Conservation (phyloP, 164 flowering plant genomes). For the Chimonanthus salicifolius region DNA sequence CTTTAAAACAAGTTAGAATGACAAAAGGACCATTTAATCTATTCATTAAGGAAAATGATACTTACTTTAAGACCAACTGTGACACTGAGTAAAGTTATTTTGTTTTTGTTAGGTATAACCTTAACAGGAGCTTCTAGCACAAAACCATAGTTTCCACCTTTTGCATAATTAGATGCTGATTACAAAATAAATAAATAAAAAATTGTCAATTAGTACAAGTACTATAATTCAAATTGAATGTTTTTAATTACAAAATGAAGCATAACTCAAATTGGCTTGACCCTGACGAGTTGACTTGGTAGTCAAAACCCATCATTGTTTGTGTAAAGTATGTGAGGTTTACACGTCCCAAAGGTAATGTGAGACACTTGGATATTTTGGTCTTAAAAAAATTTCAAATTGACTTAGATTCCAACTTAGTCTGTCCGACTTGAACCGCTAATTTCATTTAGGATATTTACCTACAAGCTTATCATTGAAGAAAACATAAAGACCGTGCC, state of each 20-base stretch:
- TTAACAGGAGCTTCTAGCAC: slow-evolving; percentile 24
- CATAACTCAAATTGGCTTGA: background rate
- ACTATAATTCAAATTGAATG: background rate
- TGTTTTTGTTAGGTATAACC: slow-evolving; percentile 36
- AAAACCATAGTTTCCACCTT: background rate
- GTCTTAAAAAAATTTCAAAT: background rate
- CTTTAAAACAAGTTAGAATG: background rate
- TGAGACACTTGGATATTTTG: too few relatives aligned
- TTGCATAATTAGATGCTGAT: background rate
- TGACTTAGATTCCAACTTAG: too few relatives aligned
- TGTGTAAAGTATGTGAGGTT: background rate
- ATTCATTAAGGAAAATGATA: background rate
- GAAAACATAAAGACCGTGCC: background rate
- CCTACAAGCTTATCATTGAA: background rate
- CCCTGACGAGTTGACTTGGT: too few relatives aligned
- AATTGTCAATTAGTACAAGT: background rate
- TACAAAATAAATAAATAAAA: too few relatives aligned
- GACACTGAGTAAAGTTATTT: slow-evolving; percentile 51
- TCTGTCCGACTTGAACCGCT: background rate
- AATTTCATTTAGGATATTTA: background rate
- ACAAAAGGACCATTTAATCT: background rate
- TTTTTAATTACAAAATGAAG: background rate
- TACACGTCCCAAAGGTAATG: too few relatives aligned
- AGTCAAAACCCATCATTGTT: background rate
- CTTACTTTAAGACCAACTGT: slow-evolving; percentile 49